phyloP scores from a whole-genome alignment of 768 basidiomycete genomes.

The Mycena leptocephala region DNA sequence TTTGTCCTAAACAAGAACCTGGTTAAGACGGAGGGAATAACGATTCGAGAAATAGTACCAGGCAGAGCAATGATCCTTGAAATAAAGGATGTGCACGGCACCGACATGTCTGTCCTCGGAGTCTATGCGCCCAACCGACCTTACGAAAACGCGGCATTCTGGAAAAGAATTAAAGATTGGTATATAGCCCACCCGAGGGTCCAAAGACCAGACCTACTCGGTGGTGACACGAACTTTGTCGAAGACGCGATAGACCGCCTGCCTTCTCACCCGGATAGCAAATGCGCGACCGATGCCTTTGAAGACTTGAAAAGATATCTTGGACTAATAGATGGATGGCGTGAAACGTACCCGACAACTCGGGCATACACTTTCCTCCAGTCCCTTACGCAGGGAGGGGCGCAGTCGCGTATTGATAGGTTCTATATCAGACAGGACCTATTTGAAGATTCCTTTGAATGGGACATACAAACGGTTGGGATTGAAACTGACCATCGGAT shows the following conservation, averaged over 20 bases:
- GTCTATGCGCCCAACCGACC: conserved; percentile 54
- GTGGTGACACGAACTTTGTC: neutral
- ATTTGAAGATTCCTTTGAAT: neutral
- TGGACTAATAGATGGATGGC: neutral
- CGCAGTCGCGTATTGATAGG: neutral
- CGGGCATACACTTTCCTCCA: neutral
- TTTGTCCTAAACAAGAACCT: conserved; percentile 38
- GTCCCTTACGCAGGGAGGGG: neutral
- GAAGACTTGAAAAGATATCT: neutral
- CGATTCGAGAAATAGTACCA: too few species aligned
- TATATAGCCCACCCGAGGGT: conserved; percentile 10
- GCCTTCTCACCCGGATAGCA: neutral
- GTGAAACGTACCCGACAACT: neutral
- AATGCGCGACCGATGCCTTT: neutral
- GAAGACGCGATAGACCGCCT: neutral
- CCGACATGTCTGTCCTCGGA: conserved; percentile 39
- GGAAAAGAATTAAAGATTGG: too few species aligned
- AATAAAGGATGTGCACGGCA: neutral
- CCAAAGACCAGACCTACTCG: neutral
- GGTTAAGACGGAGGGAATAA: neutral
- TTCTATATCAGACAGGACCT: neutral
- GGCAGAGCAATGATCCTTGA: conserved; percentile 27
- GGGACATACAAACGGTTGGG: conserved; percentile 3
- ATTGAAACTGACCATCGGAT: conserved; percentile 52
- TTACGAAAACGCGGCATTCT: conserved; percentile 40